Base-by-base conservation (phyloP, 352 stramenopile genomes). In the Globisporangium recalcitrans region DNA sequence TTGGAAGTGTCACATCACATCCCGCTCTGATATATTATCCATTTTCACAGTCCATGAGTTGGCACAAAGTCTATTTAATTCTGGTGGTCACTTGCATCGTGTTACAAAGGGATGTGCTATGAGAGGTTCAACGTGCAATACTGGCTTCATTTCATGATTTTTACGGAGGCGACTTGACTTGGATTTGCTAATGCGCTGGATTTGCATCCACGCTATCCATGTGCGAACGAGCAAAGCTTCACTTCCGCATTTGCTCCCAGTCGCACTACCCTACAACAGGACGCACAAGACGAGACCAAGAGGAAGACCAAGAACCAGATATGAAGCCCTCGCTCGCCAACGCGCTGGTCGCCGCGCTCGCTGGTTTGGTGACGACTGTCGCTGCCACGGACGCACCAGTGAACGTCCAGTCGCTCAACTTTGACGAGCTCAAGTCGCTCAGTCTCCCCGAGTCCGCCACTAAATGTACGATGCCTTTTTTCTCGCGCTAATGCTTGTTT, bases 241-340 rank as follows among this genome's bases (percentile, higher is more conserved):
- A 57, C 8, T 57, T 34, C n/a, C n/a, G n/a, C 10, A 57, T 57
- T 57, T 29, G 29, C 51, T 5, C 51, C 1, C 9, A 51, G 27
- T 10, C 11, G 24, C 22, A 32, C 40, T 16, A 56, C 24, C 7
- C 42, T 1, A 24, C 42, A 13, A 42, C 16, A 56, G 19, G 5
- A 22, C 36, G 26, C 24, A 36, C 48, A n/a, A 34, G 11, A 19
- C 9, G 10, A 38, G 24, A 10, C 26, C 40, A 19, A 49, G 9
- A 26, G 14, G n/a, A 13, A 49, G 4, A 21, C 14, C 1, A 46
- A 46, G 42, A 49, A 22, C 7, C 42, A 22, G 10, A n/a, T n/a
- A 57, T 57, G 51, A 57, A 57, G 51, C 29, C n/a, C 51, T 27
- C 29, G n/a, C 49, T 55, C 49, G 49, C 26, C 27, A 21, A 14